Evolutionary conservation across 2,329 filamentous ascomycete genomes (phyloP).

Genomic region (Sclerotiophoma versabilis): DNA sequence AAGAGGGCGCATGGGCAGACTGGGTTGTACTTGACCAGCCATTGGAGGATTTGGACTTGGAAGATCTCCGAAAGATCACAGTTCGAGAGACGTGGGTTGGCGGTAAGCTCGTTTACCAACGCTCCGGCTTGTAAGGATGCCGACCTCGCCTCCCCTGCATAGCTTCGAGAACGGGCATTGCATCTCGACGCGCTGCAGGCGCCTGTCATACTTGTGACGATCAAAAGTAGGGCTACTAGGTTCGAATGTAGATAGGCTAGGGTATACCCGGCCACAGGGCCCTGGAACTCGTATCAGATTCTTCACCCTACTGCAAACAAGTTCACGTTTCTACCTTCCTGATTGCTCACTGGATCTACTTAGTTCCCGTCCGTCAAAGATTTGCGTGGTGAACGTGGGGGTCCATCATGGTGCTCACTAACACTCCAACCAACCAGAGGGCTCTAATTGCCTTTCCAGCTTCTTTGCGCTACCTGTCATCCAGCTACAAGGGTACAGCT

Average conservation of each 20-base stretch:
- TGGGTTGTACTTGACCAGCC: slow-evolving; percentile 73
- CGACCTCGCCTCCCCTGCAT: slow-evolving; percentile 11
- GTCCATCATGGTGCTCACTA: slow-evolving; percentile 17
- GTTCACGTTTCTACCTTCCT: not conserved
- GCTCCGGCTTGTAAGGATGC: slow-evolving; percentile 15
- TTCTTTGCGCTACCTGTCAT: not conserved
- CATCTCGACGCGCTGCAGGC: not conserved
- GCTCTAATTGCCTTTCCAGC: not conserved
- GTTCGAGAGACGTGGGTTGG: slow-evolving; percentile 75
- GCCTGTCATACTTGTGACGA: not conserved
- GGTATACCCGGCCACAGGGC: slow-evolving; percentile 4
- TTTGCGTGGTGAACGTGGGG: slow-evolving; percentile 3
- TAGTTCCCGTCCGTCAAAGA: not conserved
- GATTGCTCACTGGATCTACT: not conserved
- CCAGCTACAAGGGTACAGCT: not conserved
- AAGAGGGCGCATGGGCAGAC: slow-evolving; percentile 69
- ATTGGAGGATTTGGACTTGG: slow-evolving; percentile 59
- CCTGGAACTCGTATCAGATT: not conserved
- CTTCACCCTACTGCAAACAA: slow-evolving; percentile 2
- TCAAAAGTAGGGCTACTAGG: not conserved
- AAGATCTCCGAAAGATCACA: slow-evolving; percentile 59
- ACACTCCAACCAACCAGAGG: not conserved
- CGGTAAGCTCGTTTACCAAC: slow-evolving; percentile 55
- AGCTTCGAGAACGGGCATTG: not conserved
- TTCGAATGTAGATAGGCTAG: slow-evolving; percentile 1